Percentiles rank a stretch among this genome's conserved stretches.
phyloP scores from a whole-genome alignment of 257 asterid genomes.

The Lantana camara region DNA sequence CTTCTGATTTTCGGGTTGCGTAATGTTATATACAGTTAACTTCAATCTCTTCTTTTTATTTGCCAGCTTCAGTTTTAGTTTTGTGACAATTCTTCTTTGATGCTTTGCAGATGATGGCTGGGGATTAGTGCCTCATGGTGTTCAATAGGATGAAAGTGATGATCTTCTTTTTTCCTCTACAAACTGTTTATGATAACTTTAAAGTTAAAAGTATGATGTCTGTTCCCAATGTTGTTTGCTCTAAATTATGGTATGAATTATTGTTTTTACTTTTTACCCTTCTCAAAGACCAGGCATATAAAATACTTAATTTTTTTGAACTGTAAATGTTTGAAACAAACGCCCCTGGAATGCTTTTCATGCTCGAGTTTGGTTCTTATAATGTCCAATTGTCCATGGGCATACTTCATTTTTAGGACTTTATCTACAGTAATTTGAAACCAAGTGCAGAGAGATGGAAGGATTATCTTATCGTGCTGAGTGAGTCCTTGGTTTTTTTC shows the following conservation, averaged over 20 bases:
- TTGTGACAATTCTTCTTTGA: background rate
- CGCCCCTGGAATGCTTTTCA: too few species aligned
- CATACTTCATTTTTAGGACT: too few species aligned
- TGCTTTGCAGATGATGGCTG: constrained; percentile 78
- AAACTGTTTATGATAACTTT: background rate
- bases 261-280: background rate
- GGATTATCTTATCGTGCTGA: too few species aligned
- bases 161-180: background rate
- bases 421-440: too few species aligned
- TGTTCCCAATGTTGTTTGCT: background rate
- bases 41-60: background rate
- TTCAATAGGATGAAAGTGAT: constrained; percentile 3
- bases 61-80: constrained; percentile 5
- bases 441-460: too few species aligned
- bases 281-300: background rate
- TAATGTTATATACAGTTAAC: background rate
- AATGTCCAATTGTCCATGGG: too few species aligned
- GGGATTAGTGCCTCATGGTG: constrained; percentile 37
- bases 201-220: background rate
- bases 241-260: background rate
- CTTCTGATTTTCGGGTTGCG: background rate
- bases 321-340: background rate
- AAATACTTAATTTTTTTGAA: background rate
- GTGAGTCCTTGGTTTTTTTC: too few species aligned
- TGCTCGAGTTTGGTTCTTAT: too few species aligned